A percentile compares a stretch with the other conserved stretches of the same genome.
These are phyloP conservation scores for Ceriops zippeliana DNA, from an alignment of 345 rosid species.

Conservation along the genomic window DNA sequence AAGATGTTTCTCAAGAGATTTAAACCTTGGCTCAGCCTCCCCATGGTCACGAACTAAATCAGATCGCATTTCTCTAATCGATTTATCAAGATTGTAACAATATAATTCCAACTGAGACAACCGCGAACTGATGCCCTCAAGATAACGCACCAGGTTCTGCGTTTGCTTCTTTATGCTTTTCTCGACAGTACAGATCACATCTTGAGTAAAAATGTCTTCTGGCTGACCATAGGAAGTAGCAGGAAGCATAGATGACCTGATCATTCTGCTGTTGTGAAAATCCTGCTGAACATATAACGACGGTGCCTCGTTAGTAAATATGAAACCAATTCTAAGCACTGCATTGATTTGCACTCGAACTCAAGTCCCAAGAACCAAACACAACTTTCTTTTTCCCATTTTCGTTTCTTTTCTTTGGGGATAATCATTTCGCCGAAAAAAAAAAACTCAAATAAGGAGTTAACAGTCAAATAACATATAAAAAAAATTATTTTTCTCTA, in stretches of 20 bases:
- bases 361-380: too few species aligned
- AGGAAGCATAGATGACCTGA: constrained; percentile 56
- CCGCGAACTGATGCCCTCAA: constrained; percentile 93
- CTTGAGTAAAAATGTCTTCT: constrained; percentile 68
- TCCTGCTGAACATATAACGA: constrained; percentile 41
- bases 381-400: too few species aligned
- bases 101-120: constrained; percentile 86
- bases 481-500: too few species aligned
- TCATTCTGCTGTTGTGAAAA: constrained; percentile 72
- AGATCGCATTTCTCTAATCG: constrained; percentile 85
- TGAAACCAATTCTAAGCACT: not conserved
- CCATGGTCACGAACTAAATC: constrained; percentile 64
- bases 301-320: not conserved
- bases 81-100: constrained; percentile 94
- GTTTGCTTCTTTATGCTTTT: constrained; percentile 70
- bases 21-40: constrained; percentile 79
- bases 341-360: too few species aligned
- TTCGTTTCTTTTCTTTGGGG: too few species aligned
- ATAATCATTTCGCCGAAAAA: too few species aligned
- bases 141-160: constrained; percentile 80
- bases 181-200: constrained; percentile 57
- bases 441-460: too few species aligned
- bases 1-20: constrained; percentile 82
- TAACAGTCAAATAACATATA: too few species aligned
- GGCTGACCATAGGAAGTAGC: constrained; percentile 67